Conservation (phyloP, 768 basidiomycete species). For the Clathrus columnatus region DNA sequence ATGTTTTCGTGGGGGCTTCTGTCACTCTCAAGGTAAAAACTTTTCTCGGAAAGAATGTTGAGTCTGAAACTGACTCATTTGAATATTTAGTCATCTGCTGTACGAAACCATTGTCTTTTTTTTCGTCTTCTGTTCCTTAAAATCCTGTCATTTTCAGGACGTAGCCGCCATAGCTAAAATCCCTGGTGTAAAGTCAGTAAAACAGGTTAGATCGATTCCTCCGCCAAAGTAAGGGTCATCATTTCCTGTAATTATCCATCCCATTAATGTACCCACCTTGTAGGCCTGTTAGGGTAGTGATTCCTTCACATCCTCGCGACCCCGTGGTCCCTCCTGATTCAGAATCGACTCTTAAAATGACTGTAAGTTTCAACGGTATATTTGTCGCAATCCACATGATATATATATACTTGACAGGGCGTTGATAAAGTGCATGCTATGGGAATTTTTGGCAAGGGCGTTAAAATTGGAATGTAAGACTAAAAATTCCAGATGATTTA, state of each 20-base stretch:
- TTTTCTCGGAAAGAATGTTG: background rate
- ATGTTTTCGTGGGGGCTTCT: slow-evolving; percentile 52
- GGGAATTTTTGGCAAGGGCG: slow-evolving; percentile 52
- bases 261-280: background rate
- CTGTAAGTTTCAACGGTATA: slow-evolving; percentile 28
- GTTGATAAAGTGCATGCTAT: slow-evolving; percentile 57
- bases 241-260: background rate
- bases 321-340: slow-evolving; percentile 36
- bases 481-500: too few species aligned
- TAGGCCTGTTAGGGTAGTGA: slow-evolving; percentile 38
- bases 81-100: background rate
- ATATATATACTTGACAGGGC: slow-evolving; percentile 30
- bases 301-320: slow-evolving; percentile 34
- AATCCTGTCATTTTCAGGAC: slow-evolving; percentile 29
- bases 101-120: background rate
- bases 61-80: background rate
- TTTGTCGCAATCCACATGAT: background rate
- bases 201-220: slow-evolving; percentile 39
- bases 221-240: slow-evolving; percentile 31
- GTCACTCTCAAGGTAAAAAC: slow-evolving; percentile 34
- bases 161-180: slow-evolving; percentile 34
- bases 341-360: slow-evolving; percentile 44
- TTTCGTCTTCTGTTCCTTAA: slow-evolving; percentile 19
- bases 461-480: slow-evolving; percentile 60
- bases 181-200: slow-evolving; percentile 48